phyloP scores from a whole-genome alignment of 2,329 filamentous ascomycete species.

The Tetracladium maxilliforme region DNA sequence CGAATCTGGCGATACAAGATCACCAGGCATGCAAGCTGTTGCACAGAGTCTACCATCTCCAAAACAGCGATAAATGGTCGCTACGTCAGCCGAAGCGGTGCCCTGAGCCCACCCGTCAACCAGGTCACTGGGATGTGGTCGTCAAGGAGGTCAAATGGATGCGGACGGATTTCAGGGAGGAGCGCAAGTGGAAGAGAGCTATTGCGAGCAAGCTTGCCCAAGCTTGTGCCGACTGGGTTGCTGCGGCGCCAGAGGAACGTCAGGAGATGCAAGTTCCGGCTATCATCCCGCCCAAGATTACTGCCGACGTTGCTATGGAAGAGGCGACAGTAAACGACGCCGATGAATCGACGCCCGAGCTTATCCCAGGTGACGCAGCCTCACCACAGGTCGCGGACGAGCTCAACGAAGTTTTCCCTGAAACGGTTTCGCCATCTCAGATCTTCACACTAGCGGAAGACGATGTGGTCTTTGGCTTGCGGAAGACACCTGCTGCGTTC shows the following conservation, averaged over 20 bases:
- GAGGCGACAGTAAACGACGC: constrained; percentile 9
- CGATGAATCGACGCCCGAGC: constrained; percentile 21
- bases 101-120: constrained; percentile 62
- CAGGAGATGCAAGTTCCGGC: constrained; percentile 53
- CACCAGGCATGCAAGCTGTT: constrained; percentile 78
- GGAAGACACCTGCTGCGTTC: constrained; percentile 60
- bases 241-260: constrained; percentile 46
- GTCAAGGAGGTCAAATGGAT: constrained; percentile 95
- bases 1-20: constrained; percentile 70
- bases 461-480: constrained; percentile 66
- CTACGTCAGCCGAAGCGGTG: constrained; percentile 77
- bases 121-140: constrained; percentile 73
- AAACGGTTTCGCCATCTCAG: constrained; percentile 51
- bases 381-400: constrained; percentile 18
- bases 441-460: constrained; percentile 74
- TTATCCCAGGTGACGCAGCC: constrained; percentile 8
- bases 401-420: constrained; percentile 13
- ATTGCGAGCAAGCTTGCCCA: constrained; percentile 67
- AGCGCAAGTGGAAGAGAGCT: constrained; percentile 83
- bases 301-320: constrained; percentile 7
- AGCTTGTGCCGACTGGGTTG: constrained; percentile 73
- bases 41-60: constrained; percentile 75
- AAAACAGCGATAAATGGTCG: constrained; percentile 87
- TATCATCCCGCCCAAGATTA: constrained; percentile 28
- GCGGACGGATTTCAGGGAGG: constrained; percentile 88